Percentiles rank a stretch among this genome's conserved stretches.
These are phyloP conservation scores for Globisporangium orthogonon DNA, from an alignment of 352 stramenopile species.

Conservation along the genomic window DNA sequence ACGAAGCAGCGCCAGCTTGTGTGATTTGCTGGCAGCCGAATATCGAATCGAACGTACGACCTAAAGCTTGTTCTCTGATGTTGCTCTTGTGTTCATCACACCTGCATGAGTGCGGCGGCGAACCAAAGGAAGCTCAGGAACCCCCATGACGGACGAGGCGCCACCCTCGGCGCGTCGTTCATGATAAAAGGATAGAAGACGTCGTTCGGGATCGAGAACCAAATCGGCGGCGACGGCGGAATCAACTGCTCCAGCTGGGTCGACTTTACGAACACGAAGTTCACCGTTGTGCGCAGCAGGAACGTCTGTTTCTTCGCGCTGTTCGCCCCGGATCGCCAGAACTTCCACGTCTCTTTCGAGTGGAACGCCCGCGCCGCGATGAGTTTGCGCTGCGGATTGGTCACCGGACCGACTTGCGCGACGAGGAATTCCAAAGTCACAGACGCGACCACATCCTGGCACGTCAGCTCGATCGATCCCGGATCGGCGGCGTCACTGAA, in stretches of 20 bases:
- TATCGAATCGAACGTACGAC: neutral
- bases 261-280: conserved; percentile 19
- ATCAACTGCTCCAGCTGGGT: conserved; percentile 23
- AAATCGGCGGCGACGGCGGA: conserved; percentile 29
- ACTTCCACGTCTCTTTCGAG: conserved; percentile 25
- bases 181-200: conserved; percentile 49
- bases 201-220: conserved; percentile 48
- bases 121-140: conserved; percentile 2
- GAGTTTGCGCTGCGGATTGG: conserved; percentile 36
- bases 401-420: conserved; percentile 18
- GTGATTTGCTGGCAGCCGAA: conserved; percentile 5
- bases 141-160: neutral
- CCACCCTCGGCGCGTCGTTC: conserved; percentile 2
- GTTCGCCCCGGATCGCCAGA: conserved; percentile 17
- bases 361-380: conserved; percentile 28
- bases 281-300: conserved; percentile 26
- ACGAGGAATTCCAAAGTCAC: conserved; percentile 39
- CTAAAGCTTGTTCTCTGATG: neutral
- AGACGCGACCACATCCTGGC: conserved; percentile 18
- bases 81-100: neutral
- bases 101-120: neutral
- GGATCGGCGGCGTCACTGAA: conserved; percentile 16
- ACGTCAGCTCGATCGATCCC: conserved; percentile 21
- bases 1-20: conserved; percentile 75
- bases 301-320: conserved; percentile 13